Evolutionary conservation across 495 filamentous ascomycete species (phyloP).

Genomic region (Aspergillus bridgeri): DNA sequence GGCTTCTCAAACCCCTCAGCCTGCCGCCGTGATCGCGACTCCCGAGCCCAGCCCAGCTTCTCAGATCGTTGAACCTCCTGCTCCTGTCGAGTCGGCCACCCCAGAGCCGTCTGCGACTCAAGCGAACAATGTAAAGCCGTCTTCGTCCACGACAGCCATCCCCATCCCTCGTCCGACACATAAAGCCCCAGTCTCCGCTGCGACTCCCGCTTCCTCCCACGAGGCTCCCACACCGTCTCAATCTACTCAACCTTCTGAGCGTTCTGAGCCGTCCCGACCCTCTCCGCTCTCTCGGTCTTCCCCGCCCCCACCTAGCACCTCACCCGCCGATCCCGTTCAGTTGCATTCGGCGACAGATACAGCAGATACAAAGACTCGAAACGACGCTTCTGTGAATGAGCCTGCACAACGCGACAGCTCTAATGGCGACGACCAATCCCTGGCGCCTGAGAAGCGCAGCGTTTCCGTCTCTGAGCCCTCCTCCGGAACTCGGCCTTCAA

Average conservation of each 20-base stretch:
- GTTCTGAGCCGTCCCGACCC: not conserved
- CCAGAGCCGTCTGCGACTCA: conserved; percentile 11
- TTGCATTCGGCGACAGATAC: conserved; percentile 1
- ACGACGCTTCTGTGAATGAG: conserved; percentile 5
- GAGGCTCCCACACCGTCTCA: conserved; percentile 16
- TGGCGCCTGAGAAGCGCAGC: not conserved
- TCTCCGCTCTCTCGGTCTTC: not conserved
- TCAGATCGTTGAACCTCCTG: conserved; percentile 21
- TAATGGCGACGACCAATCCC: not conserved
- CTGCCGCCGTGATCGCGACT: conserved; percentile 21
- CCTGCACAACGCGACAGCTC: conserved; percentile 1
- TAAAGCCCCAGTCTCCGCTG: conserved; percentile 22
- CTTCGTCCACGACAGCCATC: conserved; percentile 21
- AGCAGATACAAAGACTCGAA: conserved; percentile 4
- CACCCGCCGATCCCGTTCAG: conserved; percentile 8
- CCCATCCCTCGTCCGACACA: conserved; percentile 30
- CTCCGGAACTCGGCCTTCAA: not conserved
- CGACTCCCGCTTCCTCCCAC: conserved; percentile 8
- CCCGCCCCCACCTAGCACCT: conserved; percentile 4
- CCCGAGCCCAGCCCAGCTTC: conserved; percentile 20
- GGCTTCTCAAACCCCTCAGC: conserved; percentile 31
- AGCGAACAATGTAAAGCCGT: conserved; percentile 3
- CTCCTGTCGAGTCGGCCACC: conserved; percentile 14
- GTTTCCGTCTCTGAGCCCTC: not conserved
- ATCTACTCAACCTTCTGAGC: conserved; percentile 1